Evolutionary conservation across 176 grass and related monocot species (phyloP).

Genomic region (Avena atlantica): DNA sequence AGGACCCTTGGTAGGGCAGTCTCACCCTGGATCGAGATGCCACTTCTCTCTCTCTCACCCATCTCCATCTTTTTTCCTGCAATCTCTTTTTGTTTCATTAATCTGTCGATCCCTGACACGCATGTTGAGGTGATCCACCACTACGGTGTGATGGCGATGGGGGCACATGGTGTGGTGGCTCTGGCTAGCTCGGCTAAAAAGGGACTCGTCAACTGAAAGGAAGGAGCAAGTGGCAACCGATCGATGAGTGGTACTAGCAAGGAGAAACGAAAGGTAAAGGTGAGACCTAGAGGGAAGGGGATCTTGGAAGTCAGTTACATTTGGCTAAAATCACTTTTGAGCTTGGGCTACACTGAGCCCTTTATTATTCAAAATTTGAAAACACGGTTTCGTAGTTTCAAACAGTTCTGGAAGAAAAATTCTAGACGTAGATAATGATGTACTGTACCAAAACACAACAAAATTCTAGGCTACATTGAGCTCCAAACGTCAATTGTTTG

Average conservation of each 20-base stretch:
- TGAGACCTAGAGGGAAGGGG: not conserved
- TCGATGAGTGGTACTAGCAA: slow-evolving; percentile 12
- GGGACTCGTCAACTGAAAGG: slow-evolving; percentile 55
- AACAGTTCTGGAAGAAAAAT: no score
- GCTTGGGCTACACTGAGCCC: no score
- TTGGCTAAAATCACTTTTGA: no score
- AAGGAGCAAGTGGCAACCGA: slow-evolving; percentile 19
- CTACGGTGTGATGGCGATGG: slow-evolving; percentile 53
- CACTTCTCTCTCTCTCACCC: slow-evolving; percentile 40
- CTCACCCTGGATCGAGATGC: slow-evolving; percentile 43
- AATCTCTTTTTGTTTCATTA: slow-evolving; percentile 69
- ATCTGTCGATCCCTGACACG: slow-evolving; percentile 52
- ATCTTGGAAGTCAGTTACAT: not conserved
- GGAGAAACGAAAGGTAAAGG: slow-evolving; percentile 21
- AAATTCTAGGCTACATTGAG: no score
- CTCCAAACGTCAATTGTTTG: no score
- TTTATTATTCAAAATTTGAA: no score
- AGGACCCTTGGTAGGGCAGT: slow-evolving; percentile 31
- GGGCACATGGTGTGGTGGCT: slow-evolving; percentile 74
- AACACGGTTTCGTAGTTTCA: no score
- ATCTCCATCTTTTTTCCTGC: slow-evolving; percentile 49
- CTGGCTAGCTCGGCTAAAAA: slow-evolving; percentile 40
- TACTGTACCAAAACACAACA: no score
- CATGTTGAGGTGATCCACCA: slow-evolving; percentile 57
- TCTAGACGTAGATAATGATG: no score